Percentiles rank a stretch among this genome's conserved stretches.
These are phyloP conservation scores for Hymenoscyphus salicellus DNA, from an alignment of 2,329 filamentous ascomycete genomes.

Conservation along the genomic window DNA sequence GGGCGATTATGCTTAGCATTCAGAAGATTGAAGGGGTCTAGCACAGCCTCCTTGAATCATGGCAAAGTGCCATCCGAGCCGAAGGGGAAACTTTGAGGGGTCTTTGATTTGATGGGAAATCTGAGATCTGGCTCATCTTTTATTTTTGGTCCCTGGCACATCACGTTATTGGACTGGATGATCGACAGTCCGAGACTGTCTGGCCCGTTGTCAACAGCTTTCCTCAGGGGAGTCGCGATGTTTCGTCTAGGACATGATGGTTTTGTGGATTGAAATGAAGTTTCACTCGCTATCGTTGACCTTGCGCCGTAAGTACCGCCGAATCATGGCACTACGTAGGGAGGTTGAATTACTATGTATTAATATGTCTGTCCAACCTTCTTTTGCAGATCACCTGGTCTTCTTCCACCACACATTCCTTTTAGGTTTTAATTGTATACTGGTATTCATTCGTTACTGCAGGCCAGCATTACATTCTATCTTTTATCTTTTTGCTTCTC, in stretches of 20 bases:
- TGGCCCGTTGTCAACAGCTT: neutral
- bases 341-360: neutral
- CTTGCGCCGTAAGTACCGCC: neutral
- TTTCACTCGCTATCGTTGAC: neutral
- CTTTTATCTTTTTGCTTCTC: slow-evolving; percentile 10
- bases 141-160: neutral
- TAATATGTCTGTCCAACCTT: neutral
- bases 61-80: slow-evolving; percentile 9
- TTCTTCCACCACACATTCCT: neutral
- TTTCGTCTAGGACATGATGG: slow-evolving; percentile 4
- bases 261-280: neutral
- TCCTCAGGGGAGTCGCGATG: slow-evolving; percentile 2
- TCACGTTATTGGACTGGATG: neutral
- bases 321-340: neutral
- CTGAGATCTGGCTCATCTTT: neutral
- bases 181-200: slow-evolving; percentile 6
- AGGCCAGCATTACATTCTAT: slow-evolving; percentile 19
- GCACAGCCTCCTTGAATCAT: slow-evolving; percentile 14
- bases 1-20: slow-evolving; percentile 11
- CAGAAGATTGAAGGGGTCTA: slow-evolving; percentile 15
- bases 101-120: slow-evolving; percentile 4
- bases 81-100: slow-evolving; percentile 6
- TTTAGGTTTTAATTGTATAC: slow-evolving; percentile 7
- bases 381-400: neutral
- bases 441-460: slow-evolving; percentile 20